These are phyloP conservation scores for Fusarium sp. DNA, from an alignment of 2,329 filamentous ascomycete species.

Conservation along the genomic window DNA sequence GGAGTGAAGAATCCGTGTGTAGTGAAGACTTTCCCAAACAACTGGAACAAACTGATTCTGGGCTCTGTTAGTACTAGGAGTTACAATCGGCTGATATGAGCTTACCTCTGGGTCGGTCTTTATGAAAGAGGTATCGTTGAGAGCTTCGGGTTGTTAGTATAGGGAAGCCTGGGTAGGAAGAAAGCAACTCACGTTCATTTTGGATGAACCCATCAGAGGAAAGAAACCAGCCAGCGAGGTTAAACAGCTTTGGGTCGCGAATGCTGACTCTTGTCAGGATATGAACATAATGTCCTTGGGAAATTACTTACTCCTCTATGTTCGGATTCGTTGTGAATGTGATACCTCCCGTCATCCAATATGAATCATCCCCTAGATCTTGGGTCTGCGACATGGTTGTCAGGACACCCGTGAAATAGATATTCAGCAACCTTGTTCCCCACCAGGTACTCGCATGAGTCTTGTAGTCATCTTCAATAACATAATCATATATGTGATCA, in stretches of 20 bases:
- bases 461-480: conserved; percentile 17
- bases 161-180: no score
- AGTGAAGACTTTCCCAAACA: conserved; percentile 12
- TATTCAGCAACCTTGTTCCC: conserved; percentile 25
- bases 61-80: accelerated
- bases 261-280: background rate
- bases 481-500: conserved; percentile 12
- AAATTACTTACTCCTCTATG: background rate
- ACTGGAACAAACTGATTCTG: background rate
- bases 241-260: background rate
- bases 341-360: conserved; percentile 8
- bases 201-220: background rate
- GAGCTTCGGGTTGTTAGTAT: background rate
- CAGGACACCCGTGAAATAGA: conserved; percentile 9
- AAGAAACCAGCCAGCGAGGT: conserved; percentile 5
- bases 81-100: accelerated
- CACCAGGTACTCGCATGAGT: conserved; percentile 24
- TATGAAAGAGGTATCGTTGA: background rate
- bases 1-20: conserved; percentile 13
- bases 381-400: conserved; percentile 10
- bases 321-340: background rate
- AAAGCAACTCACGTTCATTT: background rate
- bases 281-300: accelerated
- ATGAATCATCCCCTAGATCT: background rate
- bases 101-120: background rate